Base-by-base conservation (phyloP, 805 yeast species). In the Nakazawaea laoshanensis region DNA sequence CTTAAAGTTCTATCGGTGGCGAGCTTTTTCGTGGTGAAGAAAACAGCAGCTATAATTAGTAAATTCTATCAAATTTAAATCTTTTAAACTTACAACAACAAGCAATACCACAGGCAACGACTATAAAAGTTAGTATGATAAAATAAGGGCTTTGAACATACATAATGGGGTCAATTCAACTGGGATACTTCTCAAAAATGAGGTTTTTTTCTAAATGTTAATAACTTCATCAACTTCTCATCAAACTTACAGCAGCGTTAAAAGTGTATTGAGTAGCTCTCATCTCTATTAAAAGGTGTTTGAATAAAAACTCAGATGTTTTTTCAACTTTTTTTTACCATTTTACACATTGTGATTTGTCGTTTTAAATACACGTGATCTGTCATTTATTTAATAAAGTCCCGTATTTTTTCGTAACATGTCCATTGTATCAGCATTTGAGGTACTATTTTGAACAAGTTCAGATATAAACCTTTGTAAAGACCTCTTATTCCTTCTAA, bases 391-490 rank as follows among this genome's bases (percentile, higher is more conserved):
- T 34, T 34, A 29, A 60, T 26, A 40, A 41, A 37, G 14, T 73
- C 82, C 45, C 77, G 74, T 32, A 84, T 63, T 20, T 78, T 57
- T 43, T 94, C 97, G 53, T 75, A 79, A 40, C 83, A 75, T 45
- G 87, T 63, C 95, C 96, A 89, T 39, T 89, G 85, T 12, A 88
- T 86, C 4, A 97, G 97, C 88, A 92, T 89, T 10, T 92, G 77
- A 0, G 97, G 96, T 29, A 86, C 82, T 4, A 89, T 92, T 52
- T 88, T 89, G 64, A 83, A 78, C 52, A 85, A 63, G 49, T 86
- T 86, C 2, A 94, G 92, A 3, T 76, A 66, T 52, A 80, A 62
- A 0, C 89, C 89, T 46, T 73, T 78, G 58, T 78, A 81, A 24
- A 81, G 70, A 1, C 88, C 89, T 27, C 53, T 59, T 30, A 66